phyloP scores from a whole-genome alignment of 2,329 filamentous ascomycete species.

The Aaosphaeria pasadenensis region DNA sequence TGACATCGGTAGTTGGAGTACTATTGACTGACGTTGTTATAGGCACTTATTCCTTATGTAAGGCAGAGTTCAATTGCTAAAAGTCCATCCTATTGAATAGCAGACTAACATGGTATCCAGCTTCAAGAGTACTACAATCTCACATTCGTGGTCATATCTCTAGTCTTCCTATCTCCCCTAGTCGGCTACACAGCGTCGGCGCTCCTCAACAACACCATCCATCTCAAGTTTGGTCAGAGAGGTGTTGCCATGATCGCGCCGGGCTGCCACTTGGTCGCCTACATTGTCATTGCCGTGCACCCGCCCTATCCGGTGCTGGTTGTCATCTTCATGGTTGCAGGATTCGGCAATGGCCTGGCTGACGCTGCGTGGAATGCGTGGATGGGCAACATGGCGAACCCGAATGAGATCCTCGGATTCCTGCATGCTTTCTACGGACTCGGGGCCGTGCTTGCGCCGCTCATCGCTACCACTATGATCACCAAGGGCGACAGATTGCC shows the following conservation, averaged over 20 bases:
- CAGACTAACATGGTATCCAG: constrained; percentile 30
- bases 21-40: constrained; percentile 4
- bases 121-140: constrained; percentile 62
- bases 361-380: constrained; percentile 62
- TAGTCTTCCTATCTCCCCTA: constrained; percentile 66
- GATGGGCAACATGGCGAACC: constrained; percentile 69
- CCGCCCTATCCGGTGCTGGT: constrained; percentile 68
- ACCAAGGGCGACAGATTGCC: constrained; percentile 53
- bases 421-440: constrained; percentile 71
- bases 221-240: constrained; percentile 64
- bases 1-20: neutral
- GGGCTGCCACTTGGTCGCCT: constrained; percentile 61
- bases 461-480: constrained; percentile 72
- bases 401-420: constrained; percentile 72
- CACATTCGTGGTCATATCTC: constrained; percentile 61
- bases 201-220: constrained; percentile 62
- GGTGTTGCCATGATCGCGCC: constrained; percentile 68
- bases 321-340: constrained; percentile 62
- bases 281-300: constrained; percentile 63
- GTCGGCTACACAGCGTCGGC: constrained; percentile 63
- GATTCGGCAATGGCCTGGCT: constrained; percentile 69
- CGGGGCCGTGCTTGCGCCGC: constrained; percentile 66
- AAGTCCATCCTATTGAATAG: constrained; percentile 2
- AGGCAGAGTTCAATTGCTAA: neutral
- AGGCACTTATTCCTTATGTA: constrained; percentile 50